These are phyloP conservation scores for Friedmanniomyces endolithicus DNA, from an alignment of 495 filamentous ascomycete species.

Conservation along the genomic window DNA sequence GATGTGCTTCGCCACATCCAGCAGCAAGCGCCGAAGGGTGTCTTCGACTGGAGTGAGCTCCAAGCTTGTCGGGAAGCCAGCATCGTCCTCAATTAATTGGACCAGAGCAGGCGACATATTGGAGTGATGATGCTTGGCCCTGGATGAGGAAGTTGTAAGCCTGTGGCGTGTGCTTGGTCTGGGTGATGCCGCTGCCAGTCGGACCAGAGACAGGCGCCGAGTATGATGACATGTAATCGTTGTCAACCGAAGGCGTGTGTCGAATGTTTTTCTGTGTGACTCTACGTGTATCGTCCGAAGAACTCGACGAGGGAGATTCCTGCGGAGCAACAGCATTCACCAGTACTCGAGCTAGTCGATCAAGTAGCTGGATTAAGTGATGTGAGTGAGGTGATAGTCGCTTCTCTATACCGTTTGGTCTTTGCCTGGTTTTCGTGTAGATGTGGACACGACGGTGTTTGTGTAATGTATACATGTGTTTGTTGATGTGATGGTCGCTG, in stretches of 20 bases:
- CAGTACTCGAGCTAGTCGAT: neutral
- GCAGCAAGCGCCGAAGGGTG: conserved; percentile 55
- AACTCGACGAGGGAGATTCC: neutral
- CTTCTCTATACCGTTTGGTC: no score
- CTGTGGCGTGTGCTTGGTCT: conserved; percentile 10
- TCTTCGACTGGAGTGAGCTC: conserved; percentile 54
- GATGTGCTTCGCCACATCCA: conserved; percentile 62
- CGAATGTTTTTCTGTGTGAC: neutral
- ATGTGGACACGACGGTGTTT: no score
- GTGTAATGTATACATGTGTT: no score
- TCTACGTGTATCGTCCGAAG: no score
- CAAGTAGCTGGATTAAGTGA: neutral
- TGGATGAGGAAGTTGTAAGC: neutral
- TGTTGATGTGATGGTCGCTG: no score
- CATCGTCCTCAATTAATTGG: conserved; percentile 16
- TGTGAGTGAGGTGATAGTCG: neutral
- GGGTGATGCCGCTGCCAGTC: conserved; percentile 9
- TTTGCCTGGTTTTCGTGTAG: no score
- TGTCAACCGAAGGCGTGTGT: neutral
- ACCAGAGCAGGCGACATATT: conserved; percentile 15
- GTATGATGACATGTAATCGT: neutral
- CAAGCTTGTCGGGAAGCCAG: conserved; percentile 25
- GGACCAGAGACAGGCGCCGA: conserved; percentile 13
- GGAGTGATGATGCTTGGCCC: no score
- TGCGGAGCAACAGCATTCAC: neutral